Percentiles rank a stretch among this genome's conserved stretches.
phyloP scores from a whole-genome alignment of 1,284 basidiomycete species.

The Fomes fomentarius region DNA sequence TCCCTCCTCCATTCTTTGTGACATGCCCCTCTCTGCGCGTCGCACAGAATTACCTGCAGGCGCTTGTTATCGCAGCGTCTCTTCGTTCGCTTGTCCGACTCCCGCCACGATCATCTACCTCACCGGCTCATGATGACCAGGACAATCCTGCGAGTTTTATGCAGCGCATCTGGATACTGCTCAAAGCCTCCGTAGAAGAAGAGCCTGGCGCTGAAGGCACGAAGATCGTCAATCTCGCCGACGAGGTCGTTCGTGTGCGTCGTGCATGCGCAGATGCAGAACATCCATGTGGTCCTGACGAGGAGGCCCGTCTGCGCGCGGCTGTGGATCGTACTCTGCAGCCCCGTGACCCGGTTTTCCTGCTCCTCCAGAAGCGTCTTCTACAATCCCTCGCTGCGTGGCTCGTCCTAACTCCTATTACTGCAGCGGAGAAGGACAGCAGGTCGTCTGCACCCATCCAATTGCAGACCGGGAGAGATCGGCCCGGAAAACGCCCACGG shows the following conservation, averaged over 20 bases:
- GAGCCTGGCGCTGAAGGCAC: slow-evolving; percentile 44
- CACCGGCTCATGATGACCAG: slow-evolving; percentile 1
- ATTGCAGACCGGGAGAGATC: slow-evolving; percentile 40
- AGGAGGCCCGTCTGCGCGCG: slow-evolving; percentile 53
- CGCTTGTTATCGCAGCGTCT: slow-evolving; percentile 64
- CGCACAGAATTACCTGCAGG: slow-evolving; percentile 72
- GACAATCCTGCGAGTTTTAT: slow-evolving; percentile 41
- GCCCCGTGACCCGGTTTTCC: slow-evolving; percentile 65
- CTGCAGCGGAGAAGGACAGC: not conserved
- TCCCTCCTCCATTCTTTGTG: slow-evolving; percentile 69
- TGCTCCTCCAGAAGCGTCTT: slow-evolving; percentile 60
- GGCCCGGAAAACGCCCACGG: slow-evolving; percentile 28
- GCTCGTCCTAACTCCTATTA: slow-evolving; percentile 28
- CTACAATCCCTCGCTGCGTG: slow-evolving; percentile 45
- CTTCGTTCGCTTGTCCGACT: slow-evolving; percentile 57
- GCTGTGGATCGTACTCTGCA: slow-evolving; percentile 65
- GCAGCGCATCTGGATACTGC: slow-evolving; percentile 64
- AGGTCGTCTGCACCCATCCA: slow-evolving; percentile 37
- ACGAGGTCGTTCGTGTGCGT: slow-evolving; percentile 62
- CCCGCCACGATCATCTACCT: slow-evolving; percentile 24
- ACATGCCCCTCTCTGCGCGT: slow-evolving; percentile 52
- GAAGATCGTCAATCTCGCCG: slow-evolving; percentile 67
- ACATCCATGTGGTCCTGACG: slow-evolving; percentile 37
- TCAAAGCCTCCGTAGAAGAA: slow-evolving; percentile 58
- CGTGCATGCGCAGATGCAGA: slow-evolving; percentile 17